phyloP scores from a whole-genome alignment of 169 alveolate species.

The Babesia ovata region DNA sequence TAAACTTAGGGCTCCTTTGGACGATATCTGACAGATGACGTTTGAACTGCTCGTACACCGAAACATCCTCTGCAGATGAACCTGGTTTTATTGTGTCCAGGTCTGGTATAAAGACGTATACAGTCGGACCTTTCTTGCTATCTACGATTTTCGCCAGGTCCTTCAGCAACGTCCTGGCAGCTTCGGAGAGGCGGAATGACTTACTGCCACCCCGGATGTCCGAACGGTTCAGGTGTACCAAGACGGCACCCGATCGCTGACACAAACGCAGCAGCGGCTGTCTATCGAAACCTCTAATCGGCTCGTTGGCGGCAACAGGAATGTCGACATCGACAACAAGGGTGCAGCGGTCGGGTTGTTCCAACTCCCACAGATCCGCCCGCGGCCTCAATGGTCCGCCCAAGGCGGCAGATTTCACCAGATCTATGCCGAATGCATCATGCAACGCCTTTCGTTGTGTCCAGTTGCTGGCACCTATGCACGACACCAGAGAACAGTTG shows the following conservation, averaged over 20 bases:
- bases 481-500: slow-evolving; percentile 30
- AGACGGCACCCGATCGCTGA: slow-evolving; percentile 31
- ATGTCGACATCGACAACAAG: slow-evolving; percentile 54
- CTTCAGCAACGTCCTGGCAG: slow-evolving; percentile 18
- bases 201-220: slow-evolving; percentile 21
- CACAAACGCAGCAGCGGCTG: slow-evolving; percentile 17
- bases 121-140: neutral
- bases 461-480: slow-evolving; percentile 52
- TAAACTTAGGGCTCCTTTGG: neutral
- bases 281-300: neutral
- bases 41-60: slow-evolving; percentile 24
- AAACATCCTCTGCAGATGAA: neutral
- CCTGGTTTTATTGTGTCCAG: neutral
- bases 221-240: slow-evolving; percentile 31
- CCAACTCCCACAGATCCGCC: slow-evolving; percentile 54
- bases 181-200: slow-evolving; percentile 11
- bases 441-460: slow-evolving; percentile 37
- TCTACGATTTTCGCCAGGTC: neutral
- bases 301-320: slow-evolving; percentile 14
- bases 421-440: slow-evolving; percentile 39
- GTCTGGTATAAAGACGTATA: slow-evolving; percentile 12
- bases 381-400: slow-evolving; percentile 58
- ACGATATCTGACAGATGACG: slow-evolving; percentile 10
- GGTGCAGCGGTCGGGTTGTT: slow-evolving; percentile 25
- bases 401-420: slow-evolving; percentile 28